These are phyloP conservation scores for Phytophthora brassicae DNA, from an alignment of 352 stramenopile genomes.

Conservation along the genomic window DNA sequence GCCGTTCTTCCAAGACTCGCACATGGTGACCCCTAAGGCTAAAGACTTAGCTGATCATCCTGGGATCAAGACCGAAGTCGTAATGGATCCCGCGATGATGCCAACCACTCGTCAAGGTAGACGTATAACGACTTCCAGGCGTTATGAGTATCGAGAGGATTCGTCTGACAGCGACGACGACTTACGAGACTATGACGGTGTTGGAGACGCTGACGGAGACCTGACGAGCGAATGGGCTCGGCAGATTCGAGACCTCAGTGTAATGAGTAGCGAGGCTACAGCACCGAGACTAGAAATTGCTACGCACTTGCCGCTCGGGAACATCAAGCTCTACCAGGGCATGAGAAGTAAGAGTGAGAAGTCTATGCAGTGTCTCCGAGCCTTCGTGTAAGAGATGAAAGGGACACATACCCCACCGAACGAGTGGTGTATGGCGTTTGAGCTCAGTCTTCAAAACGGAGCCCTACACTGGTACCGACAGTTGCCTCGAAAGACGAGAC, in stretches of 20 bases:
- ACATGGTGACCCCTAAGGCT: not conserved
- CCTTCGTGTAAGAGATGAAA: constrained; percentile 5
- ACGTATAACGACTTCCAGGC: too few species aligned
- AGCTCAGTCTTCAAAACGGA: not conserved
- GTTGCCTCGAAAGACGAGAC: not conserved
- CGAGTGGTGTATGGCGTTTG: not conserved
- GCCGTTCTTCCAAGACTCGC: constrained; percentile 10
- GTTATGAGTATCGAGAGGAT: too few species aligned
- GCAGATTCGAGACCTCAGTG: not conserved
- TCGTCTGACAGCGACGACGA: too few species aligned
- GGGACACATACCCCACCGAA: not conserved
- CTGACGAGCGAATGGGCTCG: not conserved
- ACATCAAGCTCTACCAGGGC: not conserved
- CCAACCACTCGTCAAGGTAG: too few species aligned
- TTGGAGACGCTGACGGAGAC: not conserved
- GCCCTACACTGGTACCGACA: not conserved
- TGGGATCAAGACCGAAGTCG: too few species aligned
- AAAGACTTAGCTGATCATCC: too few species aligned
- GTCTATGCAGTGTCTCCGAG: constrained; percentile 5
- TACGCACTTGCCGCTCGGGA: not conserved
- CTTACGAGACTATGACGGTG: too few species aligned
- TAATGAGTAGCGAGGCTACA: too few species aligned
- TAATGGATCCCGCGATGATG: too few species aligned
- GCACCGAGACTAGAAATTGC: not conserved
- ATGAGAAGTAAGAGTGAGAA: not conserved